A percentile compares a stretch with the other conserved stretches of the same genome.
These are phyloP conservation scores for Pleurotus sapidus DNA, from an alignment of 768 basidiomycete species.

Conservation along the genomic window DNA sequence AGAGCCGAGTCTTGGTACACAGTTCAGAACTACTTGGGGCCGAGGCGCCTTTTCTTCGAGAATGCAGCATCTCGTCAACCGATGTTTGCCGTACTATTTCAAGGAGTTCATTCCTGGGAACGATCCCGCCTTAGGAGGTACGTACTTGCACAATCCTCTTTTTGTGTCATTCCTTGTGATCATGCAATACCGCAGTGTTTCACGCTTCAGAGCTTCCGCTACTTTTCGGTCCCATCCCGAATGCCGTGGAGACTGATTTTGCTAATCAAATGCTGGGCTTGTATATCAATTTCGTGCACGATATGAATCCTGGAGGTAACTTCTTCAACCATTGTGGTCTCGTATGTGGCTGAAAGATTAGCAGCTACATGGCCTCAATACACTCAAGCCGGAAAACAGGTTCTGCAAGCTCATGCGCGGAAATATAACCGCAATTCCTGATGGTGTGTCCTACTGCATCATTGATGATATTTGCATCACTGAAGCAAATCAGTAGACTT, in stretches of 20 bases:
- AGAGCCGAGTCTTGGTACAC: slow-evolving; percentile 56
- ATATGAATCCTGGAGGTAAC: slow-evolving; percentile 54
- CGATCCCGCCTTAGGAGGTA: slow-evolving; percentile 44
- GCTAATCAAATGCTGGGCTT: slow-evolving; percentile 47
- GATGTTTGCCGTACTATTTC: slow-evolving; percentile 54
- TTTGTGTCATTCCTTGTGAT: neutral
- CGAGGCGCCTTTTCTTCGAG: slow-evolving; percentile 47
- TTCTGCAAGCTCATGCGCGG: slow-evolving; percentile 51
- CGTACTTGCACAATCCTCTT: neutral
- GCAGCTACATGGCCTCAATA: slow-evolving; percentile 48
- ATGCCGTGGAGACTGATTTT: slow-evolving; percentile 39
- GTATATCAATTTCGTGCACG: slow-evolving; percentile 54
- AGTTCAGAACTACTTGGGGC: slow-evolving; percentile 52
- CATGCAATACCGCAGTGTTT: slow-evolving; percentile 28
- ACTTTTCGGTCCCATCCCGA: slow-evolving; percentile 46
- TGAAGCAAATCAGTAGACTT: slow-evolving; percentile 31
- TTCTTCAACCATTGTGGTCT: slow-evolving; percentile 1
- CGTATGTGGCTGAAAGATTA: neutral
- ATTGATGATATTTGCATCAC: neutral
- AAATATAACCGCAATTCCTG: slow-evolving; percentile 52
- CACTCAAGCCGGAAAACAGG: slow-evolving; percentile 25
- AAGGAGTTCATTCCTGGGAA: slow-evolving; percentile 57
- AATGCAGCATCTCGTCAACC: slow-evolving; percentile 44
- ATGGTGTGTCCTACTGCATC: slow-evolving; percentile 34
- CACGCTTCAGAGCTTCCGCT: slow-evolving; percentile 48